Evolutionary conservation across 129 eudicot species (phyloP).

Genomic region (Pulicaria dysenterica): DNA sequence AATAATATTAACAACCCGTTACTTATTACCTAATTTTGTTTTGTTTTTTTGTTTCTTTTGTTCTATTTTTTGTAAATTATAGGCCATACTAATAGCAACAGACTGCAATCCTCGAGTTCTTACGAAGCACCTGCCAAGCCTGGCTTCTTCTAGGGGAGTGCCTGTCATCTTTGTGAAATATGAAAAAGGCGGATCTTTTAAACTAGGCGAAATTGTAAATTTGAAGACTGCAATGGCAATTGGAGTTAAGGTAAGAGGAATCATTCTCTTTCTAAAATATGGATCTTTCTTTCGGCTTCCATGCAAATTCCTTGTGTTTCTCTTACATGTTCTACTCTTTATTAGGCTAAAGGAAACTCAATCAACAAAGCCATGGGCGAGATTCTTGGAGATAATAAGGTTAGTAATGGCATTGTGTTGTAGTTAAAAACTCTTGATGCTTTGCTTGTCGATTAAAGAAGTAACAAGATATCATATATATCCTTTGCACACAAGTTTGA

Average conservation of each 20-base stretch:
- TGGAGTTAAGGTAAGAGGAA: constrained; percentile 63
- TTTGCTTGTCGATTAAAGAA: constrained; percentile 1
- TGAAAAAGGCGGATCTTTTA: constrained; percentile 63
- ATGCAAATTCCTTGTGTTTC: background rate
- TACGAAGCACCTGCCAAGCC: constrained; percentile 65
- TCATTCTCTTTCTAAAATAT: background rate
- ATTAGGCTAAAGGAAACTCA: constrained; percentile 59
- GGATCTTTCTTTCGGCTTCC: background rate
- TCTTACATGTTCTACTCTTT: background rate
- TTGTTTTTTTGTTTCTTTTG: background rate
- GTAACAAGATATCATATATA: constrained; percentile 10
- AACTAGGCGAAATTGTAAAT: constrained; percentile 72
- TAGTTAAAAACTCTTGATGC: background rate
- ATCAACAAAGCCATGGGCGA: constrained; percentile 54
- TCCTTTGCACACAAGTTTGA: background rate
- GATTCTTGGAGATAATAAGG: constrained; percentile 37
- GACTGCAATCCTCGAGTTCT: constrained; percentile 83
- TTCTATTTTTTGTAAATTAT: background rate
- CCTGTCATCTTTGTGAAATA: constrained; percentile 70
- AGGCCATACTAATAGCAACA: constrained; percentile 78
- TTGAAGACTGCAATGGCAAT: constrained; percentile 78
- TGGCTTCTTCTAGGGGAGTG: constrained; percentile 77
- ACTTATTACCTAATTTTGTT: background rate
- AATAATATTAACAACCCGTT: background rate
- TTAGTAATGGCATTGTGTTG: constrained; percentile 9